These are phyloP conservation scores for Phytophthora ohioensis DNA, from an alignment of 352 stramenopile genomes.

Conservation along the genomic window DNA sequence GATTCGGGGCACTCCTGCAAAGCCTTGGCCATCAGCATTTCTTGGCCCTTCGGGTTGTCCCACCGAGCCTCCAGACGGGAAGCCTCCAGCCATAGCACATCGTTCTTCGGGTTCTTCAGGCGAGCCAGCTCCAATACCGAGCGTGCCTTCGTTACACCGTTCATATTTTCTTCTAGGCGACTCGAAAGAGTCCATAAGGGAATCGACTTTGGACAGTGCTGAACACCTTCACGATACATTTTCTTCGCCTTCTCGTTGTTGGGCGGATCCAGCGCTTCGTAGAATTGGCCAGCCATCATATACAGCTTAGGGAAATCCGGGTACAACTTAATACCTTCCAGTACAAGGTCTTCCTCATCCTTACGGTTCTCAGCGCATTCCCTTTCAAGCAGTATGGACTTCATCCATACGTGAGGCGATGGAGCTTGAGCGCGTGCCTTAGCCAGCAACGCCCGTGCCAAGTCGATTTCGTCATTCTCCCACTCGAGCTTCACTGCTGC, in stretches of 20 bases:
- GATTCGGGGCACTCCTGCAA: constrained; percentile 97
- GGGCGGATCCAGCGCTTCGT: constrained; percentile 64
- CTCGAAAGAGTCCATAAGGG: constrained; percentile 96
- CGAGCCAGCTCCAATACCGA: constrained; percentile 97
- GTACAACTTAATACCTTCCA: constrained; percentile 92
- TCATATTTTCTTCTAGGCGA: constrained; percentile 92
- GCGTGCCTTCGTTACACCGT: constrained; percentile 95
- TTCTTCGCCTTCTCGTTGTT: constrained; percentile 87
- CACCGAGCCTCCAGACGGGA: constrained; percentile 94
- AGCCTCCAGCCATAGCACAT: constrained; percentile 96
- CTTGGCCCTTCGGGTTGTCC: constrained; percentile 94
- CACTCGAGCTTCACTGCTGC: constrained; percentile 98
- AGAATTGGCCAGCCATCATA: constrained; percentile 98
- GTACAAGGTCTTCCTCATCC: constrained; percentile 88
- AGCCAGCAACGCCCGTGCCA: constrained; percentile 85
- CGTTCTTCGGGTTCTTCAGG: constrained; percentile 95
- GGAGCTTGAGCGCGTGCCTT: constrained; percentile 86
- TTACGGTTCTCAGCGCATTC: constrained; percentile 72
- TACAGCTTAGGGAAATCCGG: constrained; percentile 96
- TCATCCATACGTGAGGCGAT: constrained; percentile 97
- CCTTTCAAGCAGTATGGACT: constrained; percentile 97
- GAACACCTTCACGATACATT: constrained; percentile 93
- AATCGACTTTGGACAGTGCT: constrained; percentile 93
- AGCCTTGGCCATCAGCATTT: constrained; percentile 97
- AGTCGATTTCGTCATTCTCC: constrained; percentile 97